These are phyloP conservation scores for Hydnomerulius pinastri DNA, from an alignment of 768 basidiomycete species.

Conservation along the genomic window DNA sequence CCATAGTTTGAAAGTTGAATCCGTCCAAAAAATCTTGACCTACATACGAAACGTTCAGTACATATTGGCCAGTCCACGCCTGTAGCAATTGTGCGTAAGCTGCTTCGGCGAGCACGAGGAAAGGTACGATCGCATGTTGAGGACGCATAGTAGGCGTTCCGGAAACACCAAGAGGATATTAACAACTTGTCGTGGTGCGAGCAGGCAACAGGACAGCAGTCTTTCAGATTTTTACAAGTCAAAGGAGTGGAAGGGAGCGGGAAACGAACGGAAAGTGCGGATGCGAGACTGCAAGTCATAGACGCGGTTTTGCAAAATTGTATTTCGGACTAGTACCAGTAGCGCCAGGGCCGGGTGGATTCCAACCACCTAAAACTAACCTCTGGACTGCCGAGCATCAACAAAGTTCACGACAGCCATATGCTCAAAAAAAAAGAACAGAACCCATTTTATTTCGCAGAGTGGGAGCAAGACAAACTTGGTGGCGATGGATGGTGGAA, in stretches of 20 bases:
- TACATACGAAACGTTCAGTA: conserved; percentile 14
- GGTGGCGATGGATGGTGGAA: too few species aligned
- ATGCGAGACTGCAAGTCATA: neutral
- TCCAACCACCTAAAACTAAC: too few species aligned
- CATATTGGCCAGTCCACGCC: neutral
- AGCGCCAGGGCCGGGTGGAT: neutral
- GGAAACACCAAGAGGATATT: neutral
- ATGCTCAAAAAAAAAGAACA: too few species aligned
- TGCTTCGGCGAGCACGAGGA: neutral
- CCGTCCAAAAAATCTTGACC: conserved; percentile 45
- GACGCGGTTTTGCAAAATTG: too few species aligned
- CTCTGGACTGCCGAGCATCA: too few species aligned
- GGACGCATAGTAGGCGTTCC: neutral
- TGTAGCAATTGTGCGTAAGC: conserved; percentile 1
- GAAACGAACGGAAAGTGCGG: neutral
- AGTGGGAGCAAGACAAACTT: too few species aligned
- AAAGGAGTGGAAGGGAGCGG: neutral
- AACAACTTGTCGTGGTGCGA: neutral
- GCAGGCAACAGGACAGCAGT: too few species aligned
- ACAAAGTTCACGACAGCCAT: too few species aligned
- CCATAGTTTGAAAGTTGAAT: conserved; percentile 50
- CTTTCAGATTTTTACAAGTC: neutral
- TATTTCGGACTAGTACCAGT: conserved; percentile 1
- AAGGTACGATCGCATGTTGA: neutral
- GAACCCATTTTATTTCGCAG: too few species aligned